phyloP scores from a whole-genome alignment of 805 yeast genomes.

The Saccharomycopsis amapae region DNA sequence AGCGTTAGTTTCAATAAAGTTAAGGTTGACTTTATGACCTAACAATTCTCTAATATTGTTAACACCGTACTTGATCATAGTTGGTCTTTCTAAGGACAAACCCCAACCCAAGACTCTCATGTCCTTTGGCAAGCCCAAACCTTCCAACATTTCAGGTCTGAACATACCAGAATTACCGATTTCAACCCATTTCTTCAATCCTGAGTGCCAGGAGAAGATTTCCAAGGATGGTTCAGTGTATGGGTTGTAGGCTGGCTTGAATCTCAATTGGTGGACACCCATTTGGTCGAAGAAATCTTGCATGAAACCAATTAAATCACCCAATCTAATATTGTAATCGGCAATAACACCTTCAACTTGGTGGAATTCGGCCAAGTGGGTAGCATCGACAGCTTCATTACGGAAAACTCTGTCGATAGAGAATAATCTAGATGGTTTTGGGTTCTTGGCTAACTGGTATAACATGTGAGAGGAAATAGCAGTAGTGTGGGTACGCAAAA shows the following conservation, averaged over 20 bases:
- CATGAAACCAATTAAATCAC: slow-evolving; percentile 97
- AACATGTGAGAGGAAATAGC: slow-evolving; percentile 88
- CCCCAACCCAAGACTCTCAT: slow-evolving; percentile 97
- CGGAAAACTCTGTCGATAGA: slow-evolving; percentile 98
- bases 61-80: slow-evolving; percentile 97
- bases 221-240: slow-evolving; percentile 99
- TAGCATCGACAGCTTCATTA: slow-evolving; percentile 99
- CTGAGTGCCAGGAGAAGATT: slow-evolving; percentile 93
- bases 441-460: slow-evolving; percentile 78
- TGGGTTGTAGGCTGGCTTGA: slow-evolving; percentile 98
- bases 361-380: slow-evolving; percentile 98
- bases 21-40: slow-evolving; percentile 94
- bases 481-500: slow-evolving; percentile 95
- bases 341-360: slow-evolving; percentile 99
- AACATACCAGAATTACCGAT: slow-evolving; percentile 99
- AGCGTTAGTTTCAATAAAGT: slow-evolving; percentile 91
- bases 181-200: slow-evolving; percentile 95
- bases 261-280: slow-evolving; percentile 94
- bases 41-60: slow-evolving; percentile 92
- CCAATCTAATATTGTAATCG: slow-evolving; percentile 88
- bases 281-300: slow-evolving; percentile 91
- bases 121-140: slow-evolving; percentile 95
- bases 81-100: slow-evolving; percentile 93
- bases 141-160: slow-evolving; percentile 98
- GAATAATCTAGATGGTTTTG: slow-evolving; percentile 85